Evolutionary conservation across 2,329 filamentous ascomycete species (phyloP).

Genomic region (Colletotrichum gloeosporioides): DNA sequence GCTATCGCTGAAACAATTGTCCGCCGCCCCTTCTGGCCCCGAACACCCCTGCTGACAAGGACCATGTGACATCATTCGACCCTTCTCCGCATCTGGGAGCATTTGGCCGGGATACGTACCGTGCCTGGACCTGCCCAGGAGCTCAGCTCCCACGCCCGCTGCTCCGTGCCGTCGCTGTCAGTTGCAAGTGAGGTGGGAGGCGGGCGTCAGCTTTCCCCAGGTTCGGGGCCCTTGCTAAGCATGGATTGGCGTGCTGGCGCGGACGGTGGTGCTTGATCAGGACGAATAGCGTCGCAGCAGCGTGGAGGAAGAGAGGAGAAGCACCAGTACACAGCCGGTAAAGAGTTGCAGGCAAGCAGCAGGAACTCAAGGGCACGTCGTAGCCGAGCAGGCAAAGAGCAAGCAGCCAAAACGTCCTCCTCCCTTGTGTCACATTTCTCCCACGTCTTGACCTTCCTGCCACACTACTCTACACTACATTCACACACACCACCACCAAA

Average conservation of each 20-base stretch:
- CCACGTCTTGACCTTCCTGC: background rate
- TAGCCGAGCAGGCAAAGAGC: background rate
- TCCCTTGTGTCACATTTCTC: constrained; percentile 13
- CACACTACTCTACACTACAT: constrained; percentile 5
- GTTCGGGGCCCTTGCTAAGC: constrained; percentile 4
- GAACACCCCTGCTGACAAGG: background rate
- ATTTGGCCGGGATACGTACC: constrained; percentile 19
- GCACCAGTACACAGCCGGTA: background rate
- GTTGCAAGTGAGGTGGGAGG: background rate
- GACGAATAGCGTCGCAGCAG: background rate
- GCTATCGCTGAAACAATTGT: background rate
- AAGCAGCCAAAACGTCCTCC: background rate
- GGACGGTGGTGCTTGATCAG: constrained; percentile 6
- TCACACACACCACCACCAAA: background rate
- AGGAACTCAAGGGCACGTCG: background rate
- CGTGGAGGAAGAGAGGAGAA: background rate
- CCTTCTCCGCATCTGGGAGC: constrained; percentile 21
- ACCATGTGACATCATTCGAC: constrained; percentile 21
- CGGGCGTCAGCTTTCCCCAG: constrained; percentile 21
- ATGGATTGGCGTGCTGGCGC: constrained; percentile 1
- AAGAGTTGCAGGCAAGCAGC: background rate
- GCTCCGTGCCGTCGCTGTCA: background rate
- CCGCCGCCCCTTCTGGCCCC: background rate
- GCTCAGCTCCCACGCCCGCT: background rate
- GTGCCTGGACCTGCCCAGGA: background rate